Evolutionary conservation across 306 rosid genomes (phyloP).

Genomic region (Trifolium subterraneum): DNA sequence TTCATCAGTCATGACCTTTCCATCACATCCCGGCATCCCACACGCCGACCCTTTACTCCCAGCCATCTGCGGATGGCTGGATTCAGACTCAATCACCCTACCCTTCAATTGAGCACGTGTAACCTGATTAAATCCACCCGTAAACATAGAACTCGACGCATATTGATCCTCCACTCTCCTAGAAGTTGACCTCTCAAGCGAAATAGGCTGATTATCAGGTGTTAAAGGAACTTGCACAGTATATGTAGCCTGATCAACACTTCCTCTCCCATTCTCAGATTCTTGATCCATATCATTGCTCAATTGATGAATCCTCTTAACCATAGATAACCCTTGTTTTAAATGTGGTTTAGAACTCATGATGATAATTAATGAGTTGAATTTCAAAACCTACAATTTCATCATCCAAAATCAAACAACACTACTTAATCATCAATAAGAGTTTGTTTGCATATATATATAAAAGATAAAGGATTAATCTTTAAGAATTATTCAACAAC

Average conservation of each 20-base stretch:
- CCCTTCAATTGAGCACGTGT: conserved; percentile 72
- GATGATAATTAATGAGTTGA: not conserved
- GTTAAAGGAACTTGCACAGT: conserved; percentile 67
- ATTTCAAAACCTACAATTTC: conserved; percentile 44
- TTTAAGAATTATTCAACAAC: conserved; percentile 36
- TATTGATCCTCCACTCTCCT: conserved; percentile 69
- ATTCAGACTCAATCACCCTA: conserved; percentile 64
- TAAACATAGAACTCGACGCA: conserved; percentile 70
- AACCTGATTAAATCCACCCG: conserved; percentile 64
- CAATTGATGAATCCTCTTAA: conserved; percentile 40
- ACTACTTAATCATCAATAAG: conserved; percentile 34
- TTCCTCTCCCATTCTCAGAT: conserved; percentile 42
- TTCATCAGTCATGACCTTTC: conserved; percentile 62
- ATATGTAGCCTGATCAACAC: conserved; percentile 54
- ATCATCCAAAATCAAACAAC: conserved; percentile 20
- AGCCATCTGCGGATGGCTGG: conserved; percentile 74
- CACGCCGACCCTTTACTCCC: conserved; percentile 70
- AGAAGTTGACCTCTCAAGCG: conserved; percentile 61
- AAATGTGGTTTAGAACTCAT: conserved; percentile 51
- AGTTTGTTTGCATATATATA: conserved; percentile 6
- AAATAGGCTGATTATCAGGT: conserved; percentile 71
- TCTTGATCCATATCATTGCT: conserved; percentile 57
- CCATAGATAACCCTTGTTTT: conserved; percentile 44
- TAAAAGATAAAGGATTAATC: conserved; percentile 17
- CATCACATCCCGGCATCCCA: conserved; percentile 62